Conservation (phyloP, 257 asterid genomes). For the Verbena officinalis region DNA sequence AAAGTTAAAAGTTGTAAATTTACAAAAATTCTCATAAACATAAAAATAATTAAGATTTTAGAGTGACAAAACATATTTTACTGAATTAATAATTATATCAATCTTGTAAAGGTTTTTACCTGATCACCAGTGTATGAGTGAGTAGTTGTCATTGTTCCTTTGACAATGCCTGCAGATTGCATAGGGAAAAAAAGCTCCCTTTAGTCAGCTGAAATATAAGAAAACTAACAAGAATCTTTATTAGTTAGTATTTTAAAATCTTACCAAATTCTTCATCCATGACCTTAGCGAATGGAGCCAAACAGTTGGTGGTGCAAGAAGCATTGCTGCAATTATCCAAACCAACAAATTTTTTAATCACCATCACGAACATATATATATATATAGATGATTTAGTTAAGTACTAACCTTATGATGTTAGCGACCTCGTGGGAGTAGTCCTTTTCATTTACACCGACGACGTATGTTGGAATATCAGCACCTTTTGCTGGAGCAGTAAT, state of each 20-base stretch:
- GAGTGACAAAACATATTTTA: no score
- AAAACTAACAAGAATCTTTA: background rate
- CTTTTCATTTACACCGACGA: conserved; percentile 85
- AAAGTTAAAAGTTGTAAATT: no score
- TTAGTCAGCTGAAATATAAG: background rate
- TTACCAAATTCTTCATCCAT: conserved; percentile 86
- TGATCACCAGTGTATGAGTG: conserved; percentile 99
- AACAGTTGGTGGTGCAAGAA: conserved; percentile 95
- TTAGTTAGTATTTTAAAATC: conserved; percentile 2
- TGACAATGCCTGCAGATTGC: conserved; percentile 70
- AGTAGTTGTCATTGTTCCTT: conserved; percentile 98
- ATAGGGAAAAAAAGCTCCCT: background rate
- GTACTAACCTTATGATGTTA: conserved; percentile 61
- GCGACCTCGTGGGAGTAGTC: conserved; percentile 65
- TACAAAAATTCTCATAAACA: no score
- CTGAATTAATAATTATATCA: no score
- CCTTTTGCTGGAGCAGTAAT: conserved; percentile 99
- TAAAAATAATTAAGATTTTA: no score
- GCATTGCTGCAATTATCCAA: conserved; percentile 69
- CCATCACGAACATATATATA: background rate
- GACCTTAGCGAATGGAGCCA: conserved; percentile 93
- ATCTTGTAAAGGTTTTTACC: conserved; percentile 38
- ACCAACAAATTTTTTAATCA: background rate
- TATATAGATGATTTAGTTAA: background rate
- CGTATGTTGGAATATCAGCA: conserved; percentile 94